A percentile compares a stretch with the other conserved stretches of the same genome.
Evolutionary conservation across 805 yeast species (phyloP).

Genomic region (Vanderwaltozyma tropicalis): DNA sequence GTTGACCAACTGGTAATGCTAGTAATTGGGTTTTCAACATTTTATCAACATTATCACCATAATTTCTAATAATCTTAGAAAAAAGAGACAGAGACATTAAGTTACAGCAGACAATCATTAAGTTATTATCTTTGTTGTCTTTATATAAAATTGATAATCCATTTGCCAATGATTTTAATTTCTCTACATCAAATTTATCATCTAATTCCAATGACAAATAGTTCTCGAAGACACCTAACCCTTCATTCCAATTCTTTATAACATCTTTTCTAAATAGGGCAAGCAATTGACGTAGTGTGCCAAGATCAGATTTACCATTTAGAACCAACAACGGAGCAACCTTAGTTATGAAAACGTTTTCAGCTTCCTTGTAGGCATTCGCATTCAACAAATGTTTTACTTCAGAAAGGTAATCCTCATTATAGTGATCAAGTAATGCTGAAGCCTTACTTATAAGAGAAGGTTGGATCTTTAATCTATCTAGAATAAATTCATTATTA

Average conservation of each 20-base stretch:
- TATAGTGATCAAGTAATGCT: slow-evolving; percentile 44
- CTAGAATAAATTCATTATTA: slow-evolving; percentile 17
- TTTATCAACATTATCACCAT: neutral
- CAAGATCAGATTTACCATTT: slow-evolving; percentile 22
- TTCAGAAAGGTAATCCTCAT: slow-evolving; percentile 47
- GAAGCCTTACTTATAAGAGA: slow-evolving; percentile 43
- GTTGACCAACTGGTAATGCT: slow-evolving; percentile 19
- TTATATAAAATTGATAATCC: slow-evolving; percentile 36
- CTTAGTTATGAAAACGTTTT: slow-evolving; percentile 38
- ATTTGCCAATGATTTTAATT: slow-evolving; percentile 26
- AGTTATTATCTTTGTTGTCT: slow-evolving; percentile 21
- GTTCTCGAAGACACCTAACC: slow-evolving; percentile 47
- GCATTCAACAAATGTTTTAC: slow-evolving; percentile 55
- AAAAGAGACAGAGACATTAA: slow-evolving; percentile 42
- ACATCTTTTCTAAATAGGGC: slow-evolving; percentile 35
- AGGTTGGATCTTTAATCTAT: slow-evolving; percentile 40
- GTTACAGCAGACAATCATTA: slow-evolving; percentile 39
- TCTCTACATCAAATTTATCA: slow-evolving; percentile 11
- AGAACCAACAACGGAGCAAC: slow-evolving; percentile 66
- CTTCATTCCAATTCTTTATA: slow-evolving; percentile 42
- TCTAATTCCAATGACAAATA: slow-evolving; percentile 33
- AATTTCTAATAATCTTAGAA: neutral
- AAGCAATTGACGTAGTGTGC: slow-evolving; percentile 34
- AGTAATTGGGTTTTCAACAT: slow-evolving; percentile 5
- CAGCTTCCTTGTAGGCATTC: slow-evolving; percentile 51